phyloP scores from a whole-genome alignment of 2,329 filamentous ascomycete genomes.

The Helminthosporium solani region DNA sequence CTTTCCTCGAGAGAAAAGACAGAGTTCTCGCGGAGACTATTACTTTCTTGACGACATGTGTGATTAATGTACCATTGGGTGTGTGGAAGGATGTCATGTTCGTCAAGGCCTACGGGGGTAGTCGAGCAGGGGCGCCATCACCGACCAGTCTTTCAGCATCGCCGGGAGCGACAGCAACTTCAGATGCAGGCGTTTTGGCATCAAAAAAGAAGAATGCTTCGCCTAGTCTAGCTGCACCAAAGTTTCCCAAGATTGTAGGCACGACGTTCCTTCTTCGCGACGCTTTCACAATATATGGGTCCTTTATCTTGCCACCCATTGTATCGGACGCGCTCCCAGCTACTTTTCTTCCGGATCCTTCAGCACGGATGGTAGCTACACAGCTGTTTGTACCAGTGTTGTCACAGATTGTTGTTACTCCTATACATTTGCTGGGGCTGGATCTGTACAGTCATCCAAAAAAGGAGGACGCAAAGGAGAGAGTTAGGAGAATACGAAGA shows the following conservation, averaged over 20 bases:
- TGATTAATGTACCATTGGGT: constrained; percentile 29
- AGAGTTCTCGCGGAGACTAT: constrained; percentile 20
- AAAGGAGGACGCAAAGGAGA: constrained; percentile 4
- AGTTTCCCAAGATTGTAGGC: constrained; percentile 17
- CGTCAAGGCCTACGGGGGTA: constrained; percentile 26
- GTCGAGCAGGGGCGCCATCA: not conserved
- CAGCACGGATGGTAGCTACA: constrained; percentile 21
- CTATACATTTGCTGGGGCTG: constrained; percentile 28
- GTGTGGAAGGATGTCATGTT: constrained; percentile 34
- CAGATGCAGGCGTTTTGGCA: no score
- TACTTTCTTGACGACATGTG: constrained; percentile 27
- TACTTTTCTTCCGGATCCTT: constrained; percentile 15
- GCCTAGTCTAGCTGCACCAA: constrained; percentile 4
- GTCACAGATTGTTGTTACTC: constrained; percentile 30
- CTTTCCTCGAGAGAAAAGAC: constrained; percentile 13
- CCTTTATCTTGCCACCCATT: constrained; percentile 29
- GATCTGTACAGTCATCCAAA: constrained; percentile 21
- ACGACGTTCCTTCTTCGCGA: constrained; percentile 32
- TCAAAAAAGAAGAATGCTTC: not conserved
- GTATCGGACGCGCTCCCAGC: constrained; percentile 21
- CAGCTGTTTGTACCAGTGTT: constrained; percentile 32
- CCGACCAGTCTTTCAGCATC: not conserved
- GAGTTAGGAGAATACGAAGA: constrained; percentile 16
- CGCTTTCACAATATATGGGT: constrained; percentile 33
- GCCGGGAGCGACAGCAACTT: no score